phyloP scores from a whole-genome alignment of 495 filamentous ascomycete genomes.

The Hyaloscypha bicolor region DNA sequence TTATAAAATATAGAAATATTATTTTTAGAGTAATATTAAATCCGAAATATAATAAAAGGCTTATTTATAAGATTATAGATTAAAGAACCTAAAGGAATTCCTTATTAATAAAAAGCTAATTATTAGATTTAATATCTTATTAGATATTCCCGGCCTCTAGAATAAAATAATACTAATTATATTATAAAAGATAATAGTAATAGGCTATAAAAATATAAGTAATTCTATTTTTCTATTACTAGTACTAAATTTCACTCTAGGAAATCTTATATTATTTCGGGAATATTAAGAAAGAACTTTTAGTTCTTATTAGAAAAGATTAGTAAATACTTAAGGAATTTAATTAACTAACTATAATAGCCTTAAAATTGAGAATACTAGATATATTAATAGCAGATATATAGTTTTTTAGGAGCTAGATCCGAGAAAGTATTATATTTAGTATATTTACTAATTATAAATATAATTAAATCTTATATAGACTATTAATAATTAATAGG shows the following conservation, averaged over 20 bases:
- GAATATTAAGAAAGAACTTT: slow-evolving; percentile 24
- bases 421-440: slow-evolving; percentile 17
- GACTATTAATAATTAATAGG: not conserved
- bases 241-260: no score
- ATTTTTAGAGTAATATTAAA: slow-evolving; percentile 13
- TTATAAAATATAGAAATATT: slow-evolving; percentile 42
- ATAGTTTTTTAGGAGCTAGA: slow-evolving; percentile 10
- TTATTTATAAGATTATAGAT: no score
- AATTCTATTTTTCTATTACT: no score
- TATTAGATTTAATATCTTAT: slow-evolving; percentile 31
- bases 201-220: no score
- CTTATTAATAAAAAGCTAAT: not conserved
- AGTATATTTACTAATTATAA: no score
- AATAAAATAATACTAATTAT: slow-evolving; percentile 34
- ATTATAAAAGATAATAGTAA: slow-evolving; percentile 27
- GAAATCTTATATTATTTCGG: no score
- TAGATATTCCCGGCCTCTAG: slow-evolving; percentile 36
- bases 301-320: slow-evolving; percentile 11
- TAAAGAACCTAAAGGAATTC: no score
- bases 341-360: slow-evolving; percentile 19
- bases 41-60: no score
- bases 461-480: slow-evolving; percentile 9
- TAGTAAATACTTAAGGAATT: slow-evolving; percentile 10
- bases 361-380: slow-evolving; percentile 17
- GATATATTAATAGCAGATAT: slow-evolving; percentile 14